Percentiles rank a stretch among this genome's conserved stretches.
Conservation (phyloP, 2,329 filamentous ascomycete species). For the Herpotrichia juniperi region DNA sequence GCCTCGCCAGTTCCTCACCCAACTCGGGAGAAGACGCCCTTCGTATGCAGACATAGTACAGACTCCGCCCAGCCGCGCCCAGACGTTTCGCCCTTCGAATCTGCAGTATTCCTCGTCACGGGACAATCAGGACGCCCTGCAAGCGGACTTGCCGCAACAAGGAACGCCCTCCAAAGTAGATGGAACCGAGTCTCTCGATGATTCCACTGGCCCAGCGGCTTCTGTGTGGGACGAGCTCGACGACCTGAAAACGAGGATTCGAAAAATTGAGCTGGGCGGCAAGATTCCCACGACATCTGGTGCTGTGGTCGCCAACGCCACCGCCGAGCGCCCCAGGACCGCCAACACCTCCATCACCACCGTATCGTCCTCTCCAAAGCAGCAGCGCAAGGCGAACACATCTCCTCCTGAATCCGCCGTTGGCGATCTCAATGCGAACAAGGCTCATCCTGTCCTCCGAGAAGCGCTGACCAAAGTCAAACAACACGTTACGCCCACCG, state of each 20-base stretch:
- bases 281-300: conserved; percentile 84
- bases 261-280: conserved; percentile 85
- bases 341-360: conserved; percentile 92
- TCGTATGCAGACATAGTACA: conserved; percentile 39
- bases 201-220: conserved; percentile 86
- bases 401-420: conserved; percentile 50
- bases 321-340: conserved; percentile 83
- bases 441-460: conserved; percentile 78
- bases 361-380: conserved; percentile 86
- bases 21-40: conserved; percentile 31
- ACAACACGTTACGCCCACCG: conserved; percentile 68
- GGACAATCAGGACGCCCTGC: conserved; percentile 34
- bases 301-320: conserved; percentile 68
- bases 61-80: conserved; percentile 40
- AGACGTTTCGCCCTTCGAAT: conserved; percentile 44
- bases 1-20: conserved; percentile 42
- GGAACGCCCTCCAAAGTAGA: conserved; percentile 38
- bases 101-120: conserved; percentile 42
- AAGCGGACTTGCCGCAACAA: conserved; percentile 25
- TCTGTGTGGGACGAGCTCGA: conserved; percentile 98
- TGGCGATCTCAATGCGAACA: conserved; percentile 54
- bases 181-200: conserved; percentile 77
- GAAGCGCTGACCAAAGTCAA: conserved; percentile 82
- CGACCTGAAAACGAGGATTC: conserved; percentile 91
- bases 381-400: conserved; percentile 61